Conservation (phyloP, 164 flowering plant species). For the Aristolochia californica region DNA sequence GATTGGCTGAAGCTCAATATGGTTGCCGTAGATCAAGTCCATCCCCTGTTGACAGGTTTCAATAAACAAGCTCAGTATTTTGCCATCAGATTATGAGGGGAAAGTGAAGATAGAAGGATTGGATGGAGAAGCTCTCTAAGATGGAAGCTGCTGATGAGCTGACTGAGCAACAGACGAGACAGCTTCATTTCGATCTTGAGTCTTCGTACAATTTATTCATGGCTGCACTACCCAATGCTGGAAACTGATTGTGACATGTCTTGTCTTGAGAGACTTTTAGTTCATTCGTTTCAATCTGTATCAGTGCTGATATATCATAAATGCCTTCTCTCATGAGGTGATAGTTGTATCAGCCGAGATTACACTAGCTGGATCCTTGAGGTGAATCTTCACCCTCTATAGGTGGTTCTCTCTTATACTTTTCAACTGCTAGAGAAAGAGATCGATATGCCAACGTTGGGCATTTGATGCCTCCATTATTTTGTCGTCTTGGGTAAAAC, state of each 20-base stretch:
- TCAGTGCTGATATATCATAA: too few species aligned
- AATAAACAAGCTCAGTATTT: slow-evolving; percentile 49
- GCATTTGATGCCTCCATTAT: too few species aligned
- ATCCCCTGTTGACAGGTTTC: slow-evolving; percentile 75
- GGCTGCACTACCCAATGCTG: slow-evolving; percentile 85
- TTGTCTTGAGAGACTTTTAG: too few species aligned
- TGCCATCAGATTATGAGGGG: slow-evolving; percentile 82
- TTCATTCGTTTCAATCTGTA: too few species aligned
- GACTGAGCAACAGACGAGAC: slow-evolving; percentile 91
- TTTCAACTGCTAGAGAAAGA: too few species aligned
- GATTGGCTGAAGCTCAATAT: slow-evolving; percentile 80
- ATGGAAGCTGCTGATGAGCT: slow-evolving; percentile 96
- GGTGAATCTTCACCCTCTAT: too few species aligned
- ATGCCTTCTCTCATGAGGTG: too few species aligned
- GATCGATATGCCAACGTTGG: too few species aligned
- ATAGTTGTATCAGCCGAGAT: too few species aligned
- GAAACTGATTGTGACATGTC: slow-evolving; percentile 8
- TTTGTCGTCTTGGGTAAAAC: too few species aligned
- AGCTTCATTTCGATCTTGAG: slow-evolving; percentile 91
- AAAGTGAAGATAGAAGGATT: slow-evolving; percentile 80
- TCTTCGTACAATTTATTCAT: slow-evolving; percentile 89
- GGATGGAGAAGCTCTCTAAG: slow-evolving; percentile 72
- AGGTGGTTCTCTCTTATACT: too few species aligned
- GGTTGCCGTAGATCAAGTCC: slow-evolving; percentile 87
- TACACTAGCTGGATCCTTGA: too few species aligned